A percentile compares a stretch with the other conserved stretches of the same genome.
These are phyloP conservation scores for Cladophialophora bantiana DNA, from an alignment of 2,329 filamentous ascomycete genomes.

Conservation along the genomic window DNA sequence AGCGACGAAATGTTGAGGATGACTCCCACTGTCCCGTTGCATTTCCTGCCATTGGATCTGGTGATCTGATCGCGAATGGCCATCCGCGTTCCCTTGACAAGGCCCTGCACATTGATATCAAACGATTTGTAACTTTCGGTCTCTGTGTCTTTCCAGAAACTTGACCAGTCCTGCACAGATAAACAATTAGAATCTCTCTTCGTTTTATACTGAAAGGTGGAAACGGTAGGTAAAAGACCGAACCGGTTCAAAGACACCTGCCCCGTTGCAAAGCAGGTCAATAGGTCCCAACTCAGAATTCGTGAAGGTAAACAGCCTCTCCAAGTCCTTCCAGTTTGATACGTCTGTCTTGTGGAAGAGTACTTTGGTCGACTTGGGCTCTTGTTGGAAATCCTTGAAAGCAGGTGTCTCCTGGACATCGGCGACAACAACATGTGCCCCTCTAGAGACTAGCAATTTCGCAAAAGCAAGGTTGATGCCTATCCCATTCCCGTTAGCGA, in stretches of 20 bases:
- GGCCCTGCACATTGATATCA: conserved; percentile 60
- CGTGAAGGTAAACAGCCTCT: conserved; percentile 57
- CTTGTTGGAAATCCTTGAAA: conserved; percentile 47
- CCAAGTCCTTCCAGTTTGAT: conserved; percentile 56
- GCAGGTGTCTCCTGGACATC: conserved; percentile 53
- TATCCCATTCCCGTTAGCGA: conserved; percentile 26
- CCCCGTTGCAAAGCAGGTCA: conserved; percentile 56
- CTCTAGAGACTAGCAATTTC: conserved; percentile 49
- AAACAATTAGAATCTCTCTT: neutral
- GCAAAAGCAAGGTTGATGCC: conserved; percentile 56
- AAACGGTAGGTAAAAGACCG: neutral
- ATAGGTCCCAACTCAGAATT: conserved; percentile 57
- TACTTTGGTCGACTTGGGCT: conserved; percentile 42
- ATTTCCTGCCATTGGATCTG: conserved; percentile 7
- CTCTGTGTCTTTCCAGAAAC: conserved; percentile 43
- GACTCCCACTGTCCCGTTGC: conserved; percentile 47
- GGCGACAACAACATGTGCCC: conserved; percentile 55
- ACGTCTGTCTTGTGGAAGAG: conserved; percentile 57
- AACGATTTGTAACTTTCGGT: conserved; percentile 53
- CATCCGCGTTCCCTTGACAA: conserved; percentile 59
- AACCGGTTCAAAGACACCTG: conserved; percentile 49
- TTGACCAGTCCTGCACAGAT: conserved; percentile 6
- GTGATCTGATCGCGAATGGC: conserved; percentile 54
- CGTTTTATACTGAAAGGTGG: neutral
- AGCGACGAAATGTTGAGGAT: conserved; percentile 59